Percentiles rank a stretch among this genome's conserved stretches.
phyloP scores from a whole-genome alignment of 768 basidiomycete genomes.

The Pilatotrama ljubarskyi region DNA sequence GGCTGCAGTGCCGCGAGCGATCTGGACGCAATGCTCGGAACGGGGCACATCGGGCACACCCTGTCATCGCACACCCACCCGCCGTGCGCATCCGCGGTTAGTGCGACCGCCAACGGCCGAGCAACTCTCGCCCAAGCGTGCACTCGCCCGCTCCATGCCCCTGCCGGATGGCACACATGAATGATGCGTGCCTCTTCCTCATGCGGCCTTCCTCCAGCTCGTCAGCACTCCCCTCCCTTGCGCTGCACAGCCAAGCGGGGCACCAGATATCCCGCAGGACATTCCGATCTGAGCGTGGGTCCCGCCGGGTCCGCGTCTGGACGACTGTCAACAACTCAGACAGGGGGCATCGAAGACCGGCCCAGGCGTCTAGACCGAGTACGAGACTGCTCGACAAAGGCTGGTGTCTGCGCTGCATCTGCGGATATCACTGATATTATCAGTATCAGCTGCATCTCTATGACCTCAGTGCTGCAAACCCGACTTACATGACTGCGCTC shows the following conservation, averaged over 20 bases:
- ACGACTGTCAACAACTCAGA: background rate
- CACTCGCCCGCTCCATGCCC: constrained; percentile 4
- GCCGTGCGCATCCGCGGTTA: background rate
- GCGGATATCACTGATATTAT: background rate
- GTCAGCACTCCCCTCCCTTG: background rate
- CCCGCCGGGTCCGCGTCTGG: background rate
- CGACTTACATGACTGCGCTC: background rate
- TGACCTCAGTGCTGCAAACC: background rate
- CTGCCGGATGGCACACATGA: constrained; percentile 7
- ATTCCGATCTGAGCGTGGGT: constrained; percentile 7
- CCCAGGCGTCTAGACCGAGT: constrained; percentile 9
- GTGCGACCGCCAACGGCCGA: background rate
- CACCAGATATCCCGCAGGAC: background rate
- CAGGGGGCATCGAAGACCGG: constrained; percentile 5
- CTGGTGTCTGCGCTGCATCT: background rate
- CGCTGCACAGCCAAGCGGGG: background rate
- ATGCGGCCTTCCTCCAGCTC: background rate
- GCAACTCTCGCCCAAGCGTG: background rate
- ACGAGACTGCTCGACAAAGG: background rate
- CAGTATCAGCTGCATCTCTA: background rate
- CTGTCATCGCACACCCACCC: background rate
- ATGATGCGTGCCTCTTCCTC: constrained; percentile 10
- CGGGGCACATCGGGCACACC: constrained; percentile 4
- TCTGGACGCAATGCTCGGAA: constrained; percentile 1
- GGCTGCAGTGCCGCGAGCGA: constrained; percentile 17